These are phyloP conservation scores for Tetrapisispora arboricola DNA, from an alignment of 805 yeast genomes.

Conservation along the genomic window DNA sequence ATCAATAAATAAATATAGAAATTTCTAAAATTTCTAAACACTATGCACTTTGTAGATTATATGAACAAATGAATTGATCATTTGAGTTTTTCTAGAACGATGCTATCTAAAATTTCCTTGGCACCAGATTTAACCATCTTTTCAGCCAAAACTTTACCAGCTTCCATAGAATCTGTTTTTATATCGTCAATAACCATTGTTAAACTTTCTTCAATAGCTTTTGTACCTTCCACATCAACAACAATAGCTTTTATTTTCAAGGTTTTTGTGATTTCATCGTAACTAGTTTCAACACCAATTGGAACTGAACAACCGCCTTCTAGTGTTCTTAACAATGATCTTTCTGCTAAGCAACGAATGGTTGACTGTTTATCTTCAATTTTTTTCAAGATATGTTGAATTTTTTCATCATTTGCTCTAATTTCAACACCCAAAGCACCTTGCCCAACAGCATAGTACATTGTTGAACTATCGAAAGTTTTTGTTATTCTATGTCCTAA, in stretches of 20 bases:
- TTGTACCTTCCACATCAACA: constrained; percentile 73
- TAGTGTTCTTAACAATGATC: constrained; percentile 73
- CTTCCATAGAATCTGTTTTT: constrained; percentile 49
- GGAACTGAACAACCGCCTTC: constrained; percentile 99
- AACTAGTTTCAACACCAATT: constrained; percentile 72
- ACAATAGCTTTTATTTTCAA: constrained; percentile 62
- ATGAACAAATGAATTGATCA: constrained; percentile 8
- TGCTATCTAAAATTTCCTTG: constrained; percentile 65
- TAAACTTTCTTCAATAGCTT: constrained; percentile 48
- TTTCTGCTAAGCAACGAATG: constrained; percentile 75
- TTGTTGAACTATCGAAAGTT: constrained; percentile 58
- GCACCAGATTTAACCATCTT: constrained; percentile 69
- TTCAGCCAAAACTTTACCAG: constrained; percentile 64
- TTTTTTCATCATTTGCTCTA: constrained; percentile 52
- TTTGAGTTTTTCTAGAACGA: constrained; percentile 57
- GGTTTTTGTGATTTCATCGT: constrained; percentile 34
- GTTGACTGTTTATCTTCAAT: constrained; percentile 61
- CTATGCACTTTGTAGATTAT: neutral
- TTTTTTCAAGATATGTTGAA: constrained; percentile 48
- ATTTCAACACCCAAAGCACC: constrained; percentile 95
- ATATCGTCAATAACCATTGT: constrained; percentile 29
- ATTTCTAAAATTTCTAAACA: neutral
- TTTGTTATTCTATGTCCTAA: constrained; percentile 68
- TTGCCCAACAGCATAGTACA: constrained; percentile 98
- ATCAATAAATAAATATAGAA: constrained; percentile 2